These are phyloP conservation scores for Podila clonocystis DNA, from an alignment of 192 early-diverging fungal species.

Conservation along the genomic window DNA sequence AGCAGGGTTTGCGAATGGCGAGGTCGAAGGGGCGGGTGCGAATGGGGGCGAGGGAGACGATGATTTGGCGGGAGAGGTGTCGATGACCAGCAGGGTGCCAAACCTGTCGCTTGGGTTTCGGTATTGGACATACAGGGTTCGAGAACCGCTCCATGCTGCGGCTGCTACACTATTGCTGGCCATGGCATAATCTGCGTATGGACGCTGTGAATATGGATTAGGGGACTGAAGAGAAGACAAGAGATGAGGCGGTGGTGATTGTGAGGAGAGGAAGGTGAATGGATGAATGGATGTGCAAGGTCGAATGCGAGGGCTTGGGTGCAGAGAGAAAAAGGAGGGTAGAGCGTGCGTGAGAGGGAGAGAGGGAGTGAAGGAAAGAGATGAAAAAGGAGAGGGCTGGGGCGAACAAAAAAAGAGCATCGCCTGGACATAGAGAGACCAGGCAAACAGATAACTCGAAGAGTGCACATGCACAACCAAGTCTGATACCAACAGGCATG, in stretches of 20 bases:
- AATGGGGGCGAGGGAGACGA: not conserved
- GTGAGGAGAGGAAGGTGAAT: conserved; percentile 1
- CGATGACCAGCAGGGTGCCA: not conserved
- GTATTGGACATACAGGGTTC: not conserved
- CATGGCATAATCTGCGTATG: not conserved
- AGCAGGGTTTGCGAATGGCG: too few relatives aligned
- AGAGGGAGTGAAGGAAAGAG: not conserved
- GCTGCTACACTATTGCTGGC: not conserved
- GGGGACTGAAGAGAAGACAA: too few relatives aligned
- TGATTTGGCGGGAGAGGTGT: not conserved
- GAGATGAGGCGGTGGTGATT: too few relatives aligned
- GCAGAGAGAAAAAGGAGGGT: not conserved
- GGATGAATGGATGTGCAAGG: not conserved
- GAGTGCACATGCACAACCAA: too few relatives aligned
- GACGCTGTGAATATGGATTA: too few relatives aligned
- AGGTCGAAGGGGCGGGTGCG: not conserved
- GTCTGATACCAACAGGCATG: too few relatives aligned
- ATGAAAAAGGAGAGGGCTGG: not conserved
- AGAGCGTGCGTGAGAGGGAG: not conserved
- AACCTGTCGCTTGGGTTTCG: not conserved
- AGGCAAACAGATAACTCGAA: too few relatives aligned
- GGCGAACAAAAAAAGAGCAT: not conserved
- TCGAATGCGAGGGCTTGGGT: not conserved
- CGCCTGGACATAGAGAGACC: too few relatives aligned
- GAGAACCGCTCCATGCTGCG: not conserved